Evolutionary conservation across 805 yeast genomes (phyloP).

Genomic region (Saccharomyces mikatae): DNA sequence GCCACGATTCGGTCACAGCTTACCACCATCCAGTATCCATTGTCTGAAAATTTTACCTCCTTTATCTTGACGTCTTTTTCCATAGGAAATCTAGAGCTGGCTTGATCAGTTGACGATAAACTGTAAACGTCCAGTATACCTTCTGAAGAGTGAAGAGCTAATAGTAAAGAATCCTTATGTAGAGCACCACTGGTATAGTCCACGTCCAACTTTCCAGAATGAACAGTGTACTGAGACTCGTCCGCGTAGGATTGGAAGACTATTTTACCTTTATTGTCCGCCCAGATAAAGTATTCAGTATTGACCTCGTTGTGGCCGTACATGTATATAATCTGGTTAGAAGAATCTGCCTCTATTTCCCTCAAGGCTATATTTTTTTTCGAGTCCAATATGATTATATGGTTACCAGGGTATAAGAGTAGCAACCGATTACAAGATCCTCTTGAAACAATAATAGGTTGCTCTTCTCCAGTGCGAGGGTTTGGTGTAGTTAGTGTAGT

Average conservation of each 20-base stretch:
- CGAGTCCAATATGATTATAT: neutral
- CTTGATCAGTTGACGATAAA: constrained; percentile 10
- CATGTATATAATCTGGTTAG: constrained; percentile 10
- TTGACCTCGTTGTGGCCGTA: constrained; percentile 9
- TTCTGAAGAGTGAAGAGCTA: constrained; percentile 18
- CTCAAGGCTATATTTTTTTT: neutral
- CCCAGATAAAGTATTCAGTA: constrained; percentile 12
- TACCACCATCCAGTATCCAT: constrained; percentile 29
- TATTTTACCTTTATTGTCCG: constrained; percentile 12
- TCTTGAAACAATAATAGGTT: neutral
- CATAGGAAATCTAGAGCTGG: constrained; percentile 6
- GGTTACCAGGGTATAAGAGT: neutral
- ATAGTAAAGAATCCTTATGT: constrained; percentile 34
- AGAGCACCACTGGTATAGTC: constrained; percentile 7
- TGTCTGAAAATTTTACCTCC: constrained; percentile 19
- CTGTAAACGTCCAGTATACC: constrained; percentile 6
- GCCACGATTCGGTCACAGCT: constrained; percentile 10
- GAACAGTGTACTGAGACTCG: constrained; percentile 1
- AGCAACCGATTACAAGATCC: neutral
- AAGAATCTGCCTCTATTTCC: neutral
- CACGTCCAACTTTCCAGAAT: neutral
- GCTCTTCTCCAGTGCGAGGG: neutral
- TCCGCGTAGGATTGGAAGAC: constrained; percentile 5
- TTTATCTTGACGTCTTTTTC: constrained; percentile 9
- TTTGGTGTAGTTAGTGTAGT: neutral